These are phyloP conservation scores for Anastatica hierochuntica DNA, from an alignment of 345 rosid genomes.

Conservation along the genomic window DNA sequence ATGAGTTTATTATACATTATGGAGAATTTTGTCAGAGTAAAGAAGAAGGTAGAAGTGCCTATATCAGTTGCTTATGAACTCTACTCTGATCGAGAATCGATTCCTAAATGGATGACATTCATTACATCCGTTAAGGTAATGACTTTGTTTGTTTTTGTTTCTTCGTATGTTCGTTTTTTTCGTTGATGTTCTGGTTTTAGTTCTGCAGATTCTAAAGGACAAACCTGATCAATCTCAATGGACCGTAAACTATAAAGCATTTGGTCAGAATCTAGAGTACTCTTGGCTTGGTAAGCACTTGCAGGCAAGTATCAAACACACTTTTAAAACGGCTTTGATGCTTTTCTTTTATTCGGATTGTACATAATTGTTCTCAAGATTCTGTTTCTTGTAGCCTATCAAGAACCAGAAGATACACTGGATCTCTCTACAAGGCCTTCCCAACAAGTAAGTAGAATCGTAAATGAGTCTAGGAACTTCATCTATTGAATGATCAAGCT, in stretches of 20 bases:
- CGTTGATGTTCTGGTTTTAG: background rate
- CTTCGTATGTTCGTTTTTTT: background rate
- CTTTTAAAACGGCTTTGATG: background rate
- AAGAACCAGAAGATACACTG: slow-evolving; percentile 90
- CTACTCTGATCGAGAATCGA: slow-evolving; percentile 70
- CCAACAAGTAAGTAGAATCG: slow-evolving; percentile 44
- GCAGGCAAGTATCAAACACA: slow-evolving; percentile 41
- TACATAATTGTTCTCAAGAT: background rate
- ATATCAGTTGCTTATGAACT: slow-evolving; percentile 57
- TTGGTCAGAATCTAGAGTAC: slow-evolving; percentile 67
- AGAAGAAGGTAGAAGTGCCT: slow-evolving; percentile 68
- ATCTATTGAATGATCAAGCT: background rate
- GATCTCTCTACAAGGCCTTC: slow-evolving; percentile 83
- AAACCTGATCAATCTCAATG: slow-evolving; percentile 72
- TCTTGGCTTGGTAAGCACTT: slow-evolving; percentile 93
- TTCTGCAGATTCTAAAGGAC: slow-evolving; percentile 52
- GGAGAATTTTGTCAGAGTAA: slow-evolving; percentile 60
- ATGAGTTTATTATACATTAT: background rate
- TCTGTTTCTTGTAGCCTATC: slow-evolving; percentile 46
- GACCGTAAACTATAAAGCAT: slow-evolving; percentile 73
- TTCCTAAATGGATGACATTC: slow-evolving; percentile 90
- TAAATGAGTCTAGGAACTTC: background rate
- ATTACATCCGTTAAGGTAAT: slow-evolving; percentile 78
- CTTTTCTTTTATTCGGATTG: background rate
- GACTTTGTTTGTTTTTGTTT: background rate